A percentile compares a stretch with the other conserved stretches of the same genome.
phyloP scores from a whole-genome alignment of 306 rosid species.

The Prunus mume region DNA sequence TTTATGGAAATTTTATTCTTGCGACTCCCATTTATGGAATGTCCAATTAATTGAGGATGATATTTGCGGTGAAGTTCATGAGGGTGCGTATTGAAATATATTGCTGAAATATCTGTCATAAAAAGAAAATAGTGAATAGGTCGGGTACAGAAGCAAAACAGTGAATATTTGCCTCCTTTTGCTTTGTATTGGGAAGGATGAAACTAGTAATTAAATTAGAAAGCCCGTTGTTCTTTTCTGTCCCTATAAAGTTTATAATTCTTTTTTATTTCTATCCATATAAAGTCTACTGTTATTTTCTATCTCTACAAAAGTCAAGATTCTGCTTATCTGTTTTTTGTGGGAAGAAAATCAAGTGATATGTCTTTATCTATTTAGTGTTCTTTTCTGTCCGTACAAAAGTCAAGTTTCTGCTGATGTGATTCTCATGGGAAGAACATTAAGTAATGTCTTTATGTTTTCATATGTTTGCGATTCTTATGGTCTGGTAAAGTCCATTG shows the following conservation, averaged over 20 bases:
- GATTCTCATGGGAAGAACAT: conserved; percentile 20
- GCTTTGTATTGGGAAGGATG: too few relatives aligned
- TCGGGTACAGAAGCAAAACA: neutral
- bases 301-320: neutral
- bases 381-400: conserved; percentile 1
- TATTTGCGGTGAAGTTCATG: neutral
- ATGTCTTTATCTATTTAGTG: conserved; percentile 2
- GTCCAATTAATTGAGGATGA: neutral
- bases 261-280: neutral
- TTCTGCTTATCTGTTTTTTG: neutral
- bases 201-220: too few relatives aligned
- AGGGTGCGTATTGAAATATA: too few relatives aligned
- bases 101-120: neutral
- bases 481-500: too few relatives aligned
- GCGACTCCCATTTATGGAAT: too few relatives aligned
- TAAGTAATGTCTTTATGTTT: conserved; percentile 28
- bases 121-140: neutral
- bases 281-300: neutral
- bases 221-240: neutral
- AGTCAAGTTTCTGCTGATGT: conserved; percentile 16
- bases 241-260: neutral
- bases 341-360: conserved; percentile 3
- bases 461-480: conserved; percentile 29
- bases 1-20: too few relatives aligned
- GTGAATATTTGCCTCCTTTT: too few relatives aligned